These are phyloP conservation scores for Ambrosiella xylebori DNA, from an alignment of 2,329 filamentous ascomycete genomes.

Conservation along the genomic window DNA sequence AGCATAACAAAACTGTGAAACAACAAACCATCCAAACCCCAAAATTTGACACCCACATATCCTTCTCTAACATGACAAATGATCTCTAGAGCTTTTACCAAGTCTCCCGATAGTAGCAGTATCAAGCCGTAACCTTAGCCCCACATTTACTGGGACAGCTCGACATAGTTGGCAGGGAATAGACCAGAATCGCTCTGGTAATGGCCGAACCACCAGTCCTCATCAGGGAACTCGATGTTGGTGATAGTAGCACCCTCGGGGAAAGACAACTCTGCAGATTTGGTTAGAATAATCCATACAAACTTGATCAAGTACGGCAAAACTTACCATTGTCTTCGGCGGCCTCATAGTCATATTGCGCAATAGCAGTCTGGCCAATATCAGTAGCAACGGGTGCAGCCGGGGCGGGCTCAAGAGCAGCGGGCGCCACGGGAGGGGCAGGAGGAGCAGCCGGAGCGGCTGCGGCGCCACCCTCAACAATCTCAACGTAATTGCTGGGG, in stretches of 20 bases:
- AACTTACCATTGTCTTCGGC: constrained; percentile 72
- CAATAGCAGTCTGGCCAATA: constrained; percentile 53
- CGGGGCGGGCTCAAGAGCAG: constrained; percentile 22
- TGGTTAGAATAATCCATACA: background rate
- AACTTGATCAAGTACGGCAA: background rate
- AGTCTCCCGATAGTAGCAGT: background rate
- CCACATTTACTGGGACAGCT: constrained; percentile 24
- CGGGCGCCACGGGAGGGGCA: constrained; percentile 19
- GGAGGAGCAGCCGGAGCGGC: constrained; percentile 19
- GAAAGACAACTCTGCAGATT: constrained; percentile 53
- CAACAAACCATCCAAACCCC: background rate
- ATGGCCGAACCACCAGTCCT: constrained; percentile 96
- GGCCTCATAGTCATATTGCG: constrained; percentile 90
- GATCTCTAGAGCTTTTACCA: background rate
- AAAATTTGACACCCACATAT: background rate
- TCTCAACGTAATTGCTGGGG: constrained; percentile 91
- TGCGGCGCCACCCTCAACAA: constrained; percentile 40
- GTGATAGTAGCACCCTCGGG: constrained; percentile 73
- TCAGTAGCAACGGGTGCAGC: constrained; percentile 19
- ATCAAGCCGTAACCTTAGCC: background rate
- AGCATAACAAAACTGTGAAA: constrained; percentile 8
- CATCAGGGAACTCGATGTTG: constrained; percentile 83
- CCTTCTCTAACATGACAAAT: background rate
- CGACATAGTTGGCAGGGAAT: constrained; percentile 62
- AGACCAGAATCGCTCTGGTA: constrained; percentile 65